Percentiles rank a stretch among this genome's conserved stretches.
Evolutionary conservation across 176 grass and related monocot species (phyloP).

Genomic region (Rhynchospora pubera): DNA sequence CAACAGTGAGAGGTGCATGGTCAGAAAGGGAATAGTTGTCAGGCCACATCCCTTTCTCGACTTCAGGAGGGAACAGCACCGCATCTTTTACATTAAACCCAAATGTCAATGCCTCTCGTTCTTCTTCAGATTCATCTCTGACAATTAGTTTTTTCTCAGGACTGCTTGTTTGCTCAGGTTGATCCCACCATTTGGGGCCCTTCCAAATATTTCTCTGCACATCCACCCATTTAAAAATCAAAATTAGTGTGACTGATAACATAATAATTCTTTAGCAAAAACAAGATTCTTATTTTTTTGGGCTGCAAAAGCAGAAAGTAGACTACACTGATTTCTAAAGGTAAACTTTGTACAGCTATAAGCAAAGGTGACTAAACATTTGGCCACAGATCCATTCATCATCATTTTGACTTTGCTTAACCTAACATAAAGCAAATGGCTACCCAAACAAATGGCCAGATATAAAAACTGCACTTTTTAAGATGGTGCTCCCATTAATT

Average conservation of each 20-base stretch:
- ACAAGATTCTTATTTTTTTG: neutral
- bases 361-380: neutral
- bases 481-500: neutral
- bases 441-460: neutral
- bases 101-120: neutral
- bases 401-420: neutral
- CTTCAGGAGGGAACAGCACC: constrained; percentile 80
- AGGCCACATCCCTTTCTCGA: constrained; percentile 79
- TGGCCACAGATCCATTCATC: neutral
- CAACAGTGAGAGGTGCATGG: constrained; percentile 81
- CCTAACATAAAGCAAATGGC: neutral
- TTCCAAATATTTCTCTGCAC: constrained; percentile 36
- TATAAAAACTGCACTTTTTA: neutral
- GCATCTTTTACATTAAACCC: constrained; percentile 41
- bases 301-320: neutral
- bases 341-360: neutral
- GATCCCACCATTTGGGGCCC: constrained; percentile 28
- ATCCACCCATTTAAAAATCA: neutral
- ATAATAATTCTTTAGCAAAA: neutral
- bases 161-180: constrained; percentile 11
- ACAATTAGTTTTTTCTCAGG: neutral
- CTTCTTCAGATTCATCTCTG: constrained; percentile 20
- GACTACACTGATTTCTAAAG: neutral
- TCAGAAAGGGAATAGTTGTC: constrained; percentile 89
- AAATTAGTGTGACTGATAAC: neutral